A percentile compares a stretch with the other conserved stretches of the same genome.
Evolutionary conservation across 305 asterid genomes (phyloP).

Genomic region (Stenogyne calaminthoides): DNA sequence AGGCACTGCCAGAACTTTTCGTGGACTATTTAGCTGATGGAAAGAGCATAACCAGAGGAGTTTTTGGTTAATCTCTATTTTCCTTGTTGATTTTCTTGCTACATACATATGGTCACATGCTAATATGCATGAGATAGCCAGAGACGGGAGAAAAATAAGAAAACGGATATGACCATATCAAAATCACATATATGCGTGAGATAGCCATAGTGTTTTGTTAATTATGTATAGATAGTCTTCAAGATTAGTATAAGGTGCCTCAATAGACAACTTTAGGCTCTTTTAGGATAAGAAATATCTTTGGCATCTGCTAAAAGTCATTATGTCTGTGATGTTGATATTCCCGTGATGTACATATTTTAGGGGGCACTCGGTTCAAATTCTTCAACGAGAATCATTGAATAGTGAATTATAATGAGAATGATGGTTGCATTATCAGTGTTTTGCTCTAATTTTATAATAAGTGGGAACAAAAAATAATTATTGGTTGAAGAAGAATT

Average conservation of each 20-base stretch:
- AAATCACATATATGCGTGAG: not conserved
- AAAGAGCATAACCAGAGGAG: conserved; percentile 78
- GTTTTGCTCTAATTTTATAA: too few species aligned
- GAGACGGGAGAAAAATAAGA: not conserved
- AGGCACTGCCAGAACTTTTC: conserved; percentile 59
- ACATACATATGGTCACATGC: not conserved
- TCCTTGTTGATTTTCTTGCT: not conserved
- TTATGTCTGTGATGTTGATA: not conserved
- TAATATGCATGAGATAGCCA: not conserved
- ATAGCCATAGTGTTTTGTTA: not conserved
- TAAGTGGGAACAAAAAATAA: too few species aligned
- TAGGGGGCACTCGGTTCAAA: too few species aligned
- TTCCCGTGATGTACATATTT: too few species aligned
- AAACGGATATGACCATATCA: not conserved
- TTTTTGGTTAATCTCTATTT: conserved; percentile 61
- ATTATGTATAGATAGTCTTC: not conserved
- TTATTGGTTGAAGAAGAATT: too few species aligned
- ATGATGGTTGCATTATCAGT: too few species aligned
- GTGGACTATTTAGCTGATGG: conserved; percentile 67
- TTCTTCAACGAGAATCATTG: too few species aligned
- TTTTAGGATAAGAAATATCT: not conserved
- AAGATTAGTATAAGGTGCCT: not conserved
- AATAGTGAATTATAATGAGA: too few species aligned
- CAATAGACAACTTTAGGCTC: conserved; percentile 9
- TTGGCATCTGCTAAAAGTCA: not conserved